These are phyloP conservation scores for Abelmoschus esculentus DNA, from an alignment of 345 rosid species.

Conservation along the genomic window DNA sequence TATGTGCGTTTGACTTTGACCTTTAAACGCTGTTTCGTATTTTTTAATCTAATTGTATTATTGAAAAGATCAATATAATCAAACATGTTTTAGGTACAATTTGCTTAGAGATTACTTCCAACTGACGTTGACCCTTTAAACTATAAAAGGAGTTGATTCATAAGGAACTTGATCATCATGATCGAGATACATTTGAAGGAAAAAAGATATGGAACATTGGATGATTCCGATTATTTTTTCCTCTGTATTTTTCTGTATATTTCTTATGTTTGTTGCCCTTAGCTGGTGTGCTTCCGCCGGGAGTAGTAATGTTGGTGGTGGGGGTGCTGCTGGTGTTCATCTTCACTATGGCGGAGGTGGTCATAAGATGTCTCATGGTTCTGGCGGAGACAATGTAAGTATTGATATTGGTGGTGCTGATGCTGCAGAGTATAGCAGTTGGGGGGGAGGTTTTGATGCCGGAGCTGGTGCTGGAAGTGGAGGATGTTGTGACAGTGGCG, in stretches of 20 bases:
- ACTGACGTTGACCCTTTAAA: background rate
- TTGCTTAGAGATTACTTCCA: too few species aligned
- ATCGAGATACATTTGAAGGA: background rate
- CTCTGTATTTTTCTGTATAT: background rate
- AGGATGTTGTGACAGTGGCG: background rate
- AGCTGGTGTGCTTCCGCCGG: background rate
- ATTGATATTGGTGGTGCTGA: constrained; percentile 4
- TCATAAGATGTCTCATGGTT: too few species aligned
- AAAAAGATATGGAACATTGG: constrained; percentile 10
- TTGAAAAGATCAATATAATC: too few species aligned
- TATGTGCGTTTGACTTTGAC: too few species aligned
- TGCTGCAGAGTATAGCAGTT: background rate
- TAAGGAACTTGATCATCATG: too few species aligned
- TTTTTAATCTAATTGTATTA: too few species aligned
- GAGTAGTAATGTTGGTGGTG: background rate
- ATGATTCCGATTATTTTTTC: background rate
- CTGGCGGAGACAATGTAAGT: background rate
- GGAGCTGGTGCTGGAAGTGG: constrained; percentile 5
- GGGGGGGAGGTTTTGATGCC: constrained; percentile 5
- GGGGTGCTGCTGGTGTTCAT: background rate
- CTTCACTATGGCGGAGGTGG: background rate
- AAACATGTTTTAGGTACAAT: too few species aligned
- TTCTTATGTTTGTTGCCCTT: background rate
- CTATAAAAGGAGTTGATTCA: constrained; percentile 5
- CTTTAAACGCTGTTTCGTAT: too few species aligned